Percentiles rank a stretch among this genome's conserved stretches.
Conservation (phyloP, 805 yeast genomes). For the Kregervanrija delftensis region DNA sequence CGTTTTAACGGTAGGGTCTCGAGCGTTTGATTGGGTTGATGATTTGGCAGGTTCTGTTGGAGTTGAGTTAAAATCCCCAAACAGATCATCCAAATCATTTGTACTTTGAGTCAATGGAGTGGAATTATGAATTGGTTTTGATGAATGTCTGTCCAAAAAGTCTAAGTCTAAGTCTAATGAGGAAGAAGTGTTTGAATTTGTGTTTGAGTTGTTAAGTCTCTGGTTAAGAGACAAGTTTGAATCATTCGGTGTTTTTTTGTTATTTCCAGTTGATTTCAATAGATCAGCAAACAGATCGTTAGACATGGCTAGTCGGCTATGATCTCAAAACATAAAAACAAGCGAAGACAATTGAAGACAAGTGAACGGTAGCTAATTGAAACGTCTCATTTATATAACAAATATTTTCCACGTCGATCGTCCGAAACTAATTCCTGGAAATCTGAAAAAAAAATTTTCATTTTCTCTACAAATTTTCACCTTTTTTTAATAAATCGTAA, state of each 20-base stretch:
- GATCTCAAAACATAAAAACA: not conserved
- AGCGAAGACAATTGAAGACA: not conserved
- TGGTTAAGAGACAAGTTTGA: slow-evolving; percentile 29
- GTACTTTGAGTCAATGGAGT: not conserved
- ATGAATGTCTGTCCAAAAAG: not conserved
- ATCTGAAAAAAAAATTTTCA: slow-evolving; percentile 4
- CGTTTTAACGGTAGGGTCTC: no score
- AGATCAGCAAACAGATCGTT: slow-evolving; percentile 40
- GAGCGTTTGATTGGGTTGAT: no score
- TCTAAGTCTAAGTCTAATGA: not conserved
- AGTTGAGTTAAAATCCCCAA: no score
- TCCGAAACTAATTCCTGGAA: not conserved
- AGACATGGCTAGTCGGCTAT: slow-evolving; percentile 12
- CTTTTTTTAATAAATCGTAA: not conserved
- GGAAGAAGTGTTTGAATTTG: not conserved
- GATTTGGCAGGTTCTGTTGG: no score
- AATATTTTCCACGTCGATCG: not conserved
- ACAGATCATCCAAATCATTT: no score
- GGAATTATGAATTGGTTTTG: not conserved
- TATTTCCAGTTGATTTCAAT: slow-evolving; percentile 22
- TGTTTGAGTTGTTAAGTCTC: slow-evolving; percentile 19
- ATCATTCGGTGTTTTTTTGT: slow-evolving; percentile 17
- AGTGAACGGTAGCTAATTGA: not conserved
- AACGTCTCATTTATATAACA: no score
- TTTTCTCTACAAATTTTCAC: not conserved